A percentile compares a stretch with the other conserved stretches of the same genome.
Evolutionary conservation across 176 grass and related monocot genomes (phyloP).

Genomic region (Cymbopogon citratus): DNA sequence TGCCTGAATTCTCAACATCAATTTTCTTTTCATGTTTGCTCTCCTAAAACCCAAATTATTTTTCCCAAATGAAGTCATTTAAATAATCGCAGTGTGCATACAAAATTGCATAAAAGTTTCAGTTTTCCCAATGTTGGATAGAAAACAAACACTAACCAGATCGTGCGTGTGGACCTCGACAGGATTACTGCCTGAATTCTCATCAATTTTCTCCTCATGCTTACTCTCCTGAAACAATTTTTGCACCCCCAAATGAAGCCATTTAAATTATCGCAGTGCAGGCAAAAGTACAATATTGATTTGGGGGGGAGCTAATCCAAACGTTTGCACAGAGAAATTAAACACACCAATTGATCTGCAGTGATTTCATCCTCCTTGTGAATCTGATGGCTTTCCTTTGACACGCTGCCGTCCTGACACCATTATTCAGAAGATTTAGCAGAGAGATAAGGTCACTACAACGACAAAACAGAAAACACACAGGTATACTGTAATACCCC

Average conservation of each 20-base stretch:
- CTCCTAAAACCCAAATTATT: neutral
- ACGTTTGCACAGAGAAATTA: neutral
- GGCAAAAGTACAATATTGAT: neutral
- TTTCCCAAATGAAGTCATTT: neutral
- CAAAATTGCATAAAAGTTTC: too few species aligned
- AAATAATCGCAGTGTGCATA: too few species aligned
- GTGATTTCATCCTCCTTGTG: neutral
- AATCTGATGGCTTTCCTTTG: constrained; percentile 14
- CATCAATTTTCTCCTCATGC: neutral
- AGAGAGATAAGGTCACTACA: neutral
- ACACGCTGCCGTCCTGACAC: neutral
- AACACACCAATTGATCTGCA: constrained; percentile 12
- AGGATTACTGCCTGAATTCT: neutral
- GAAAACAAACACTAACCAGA: neutral
- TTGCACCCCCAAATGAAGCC: neutral
- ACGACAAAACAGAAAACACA: neutral
- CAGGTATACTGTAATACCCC: too few species aligned
- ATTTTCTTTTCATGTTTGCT: neutral
- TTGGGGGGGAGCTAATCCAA: neutral
- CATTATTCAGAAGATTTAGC: neutral
- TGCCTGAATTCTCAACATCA: neutral
- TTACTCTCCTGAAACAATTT: neutral
- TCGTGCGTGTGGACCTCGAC: neutral
- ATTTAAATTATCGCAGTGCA: neutral
- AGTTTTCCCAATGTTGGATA: too few species aligned